These are phyloP conservation scores for Botrytis fabae DNA, from an alignment of 2,329 filamentous ascomycete species.

Conservation along the genomic window DNA sequence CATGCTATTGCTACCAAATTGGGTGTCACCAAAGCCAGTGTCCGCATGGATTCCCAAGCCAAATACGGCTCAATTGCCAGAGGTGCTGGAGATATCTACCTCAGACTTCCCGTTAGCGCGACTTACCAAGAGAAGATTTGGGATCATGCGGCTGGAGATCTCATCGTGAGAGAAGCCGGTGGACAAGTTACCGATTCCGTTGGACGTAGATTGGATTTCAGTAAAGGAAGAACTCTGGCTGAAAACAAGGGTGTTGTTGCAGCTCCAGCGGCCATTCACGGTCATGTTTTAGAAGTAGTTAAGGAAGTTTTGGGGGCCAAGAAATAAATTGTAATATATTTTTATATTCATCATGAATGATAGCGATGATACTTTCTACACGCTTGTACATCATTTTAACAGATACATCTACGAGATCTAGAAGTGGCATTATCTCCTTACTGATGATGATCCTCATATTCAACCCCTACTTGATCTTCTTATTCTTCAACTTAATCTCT, in stretches of 20 bases:
- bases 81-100: conserved; percentile 91
- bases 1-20: conserved; percentile 79
- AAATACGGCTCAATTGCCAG: conserved; percentile 96
- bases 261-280: conserved; percentile 75
- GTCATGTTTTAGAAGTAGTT: conserved; percentile 75
- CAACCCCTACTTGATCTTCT: conserved; percentile 79
- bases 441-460: conserved; percentile 27
- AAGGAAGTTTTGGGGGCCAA: conserved; percentile 66
- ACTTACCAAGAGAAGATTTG: conserved; percentile 99
- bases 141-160: conserved; percentile 94
- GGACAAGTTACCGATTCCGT: conserved; percentile 87
- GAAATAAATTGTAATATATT: conserved; percentile 39
- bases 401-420: conserved; percentile 22
- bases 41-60: conserved; percentile 96
- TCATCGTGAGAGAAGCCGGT: conserved; percentile 92
- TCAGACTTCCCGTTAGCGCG: conserved; percentile 80
- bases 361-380: conserved; percentile 7
- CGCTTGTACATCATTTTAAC: conserved; percentile 17
- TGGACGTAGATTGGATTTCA: conserved; percentile 84
- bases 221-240: conserved; percentile 78
- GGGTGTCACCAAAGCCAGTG: conserved; percentile 84
- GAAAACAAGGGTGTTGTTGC: conserved; percentile 94
- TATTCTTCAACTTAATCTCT: conserved; percentile 97
- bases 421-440: conserved; percentile 33
- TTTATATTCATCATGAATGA: conserved; percentile 13